Percentiles rank a stretch among this genome's conserved stretches.
phyloP scores from a whole-genome alignment of 2,329 filamentous ascomycete species.

The Diaporthe caulivora region DNA sequence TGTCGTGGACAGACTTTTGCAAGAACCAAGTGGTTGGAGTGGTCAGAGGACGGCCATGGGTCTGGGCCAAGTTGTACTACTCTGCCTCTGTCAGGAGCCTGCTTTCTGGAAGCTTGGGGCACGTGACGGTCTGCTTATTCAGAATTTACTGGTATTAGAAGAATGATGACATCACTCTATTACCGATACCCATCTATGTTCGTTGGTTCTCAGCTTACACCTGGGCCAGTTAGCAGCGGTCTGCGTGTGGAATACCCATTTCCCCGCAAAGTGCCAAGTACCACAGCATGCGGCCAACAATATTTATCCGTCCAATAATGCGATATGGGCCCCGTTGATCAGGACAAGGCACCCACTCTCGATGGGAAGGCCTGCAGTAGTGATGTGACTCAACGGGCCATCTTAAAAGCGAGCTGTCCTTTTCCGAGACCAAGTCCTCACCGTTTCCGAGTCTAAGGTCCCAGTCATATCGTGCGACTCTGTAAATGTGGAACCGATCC shows the following conservation, averaged over 20 bases:
- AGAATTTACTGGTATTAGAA: no score
- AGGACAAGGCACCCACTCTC: not conserved
- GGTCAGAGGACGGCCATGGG: not conserved
- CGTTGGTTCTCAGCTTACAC: not conserved
- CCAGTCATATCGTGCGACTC: constrained; percentile 6
- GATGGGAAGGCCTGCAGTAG: not conserved
- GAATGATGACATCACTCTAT: not conserved
- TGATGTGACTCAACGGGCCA: not conserved
- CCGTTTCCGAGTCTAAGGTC: not conserved
- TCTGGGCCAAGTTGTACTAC: not conserved
- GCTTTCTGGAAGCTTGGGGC: not conserved
- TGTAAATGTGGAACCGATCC: not conserved
- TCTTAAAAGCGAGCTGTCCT: not conserved
- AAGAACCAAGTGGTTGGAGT: not conserved
- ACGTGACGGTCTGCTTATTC: not conserved
- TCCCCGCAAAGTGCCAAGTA: constrained; percentile 28
- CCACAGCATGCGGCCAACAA: not conserved
- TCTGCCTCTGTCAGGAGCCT: no score
- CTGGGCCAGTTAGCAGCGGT: not conserved
- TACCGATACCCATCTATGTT: not conserved
- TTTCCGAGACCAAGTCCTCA: not conserved
- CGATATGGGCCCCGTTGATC: not conserved
- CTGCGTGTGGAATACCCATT: not conserved
- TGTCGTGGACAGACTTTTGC: no score
- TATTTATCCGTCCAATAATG: constrained; percentile 23